Conservation (phyloP, 2,329 filamentous ascomycete genomes). For the Pseudocercospora crystallina region DNA sequence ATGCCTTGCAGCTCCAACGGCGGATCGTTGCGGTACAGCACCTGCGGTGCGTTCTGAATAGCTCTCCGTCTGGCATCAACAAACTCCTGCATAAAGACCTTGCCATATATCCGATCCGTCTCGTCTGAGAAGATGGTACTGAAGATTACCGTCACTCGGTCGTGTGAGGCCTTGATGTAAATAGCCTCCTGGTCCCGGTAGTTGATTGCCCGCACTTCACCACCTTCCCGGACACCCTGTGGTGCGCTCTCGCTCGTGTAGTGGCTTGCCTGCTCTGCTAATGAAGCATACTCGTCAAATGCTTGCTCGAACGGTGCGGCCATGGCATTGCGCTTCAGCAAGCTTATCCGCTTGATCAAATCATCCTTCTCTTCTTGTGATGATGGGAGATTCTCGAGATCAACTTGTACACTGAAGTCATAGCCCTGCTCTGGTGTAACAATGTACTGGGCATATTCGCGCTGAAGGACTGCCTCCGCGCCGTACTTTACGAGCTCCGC, state of each 20-base stretch:
- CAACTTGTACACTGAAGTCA: conserved; percentile 90
- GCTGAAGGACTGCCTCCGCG: conserved; percentile 83
- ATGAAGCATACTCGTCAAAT: conserved; percentile 84
- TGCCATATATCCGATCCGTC: conserved; percentile 94
- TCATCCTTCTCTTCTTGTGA: conserved; percentile 85
- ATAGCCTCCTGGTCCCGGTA: conserved; percentile 99
- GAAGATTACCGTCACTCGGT: conserved; percentile 98
- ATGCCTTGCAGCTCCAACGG: conserved; percentile 87
- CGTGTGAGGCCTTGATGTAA: conserved; percentile 95
- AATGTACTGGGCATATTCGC: conserved; percentile 93
- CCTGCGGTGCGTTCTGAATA: conserved; percentile 97
- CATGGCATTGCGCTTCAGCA: conserved; percentile 98
- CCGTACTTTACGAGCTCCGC: conserved; percentile 89
- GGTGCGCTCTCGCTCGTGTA: conserved; percentile 94
- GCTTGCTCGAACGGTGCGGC: conserved; percentile 97
- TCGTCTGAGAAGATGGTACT: conserved; percentile 97
- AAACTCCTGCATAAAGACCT: conserved; percentile 98
- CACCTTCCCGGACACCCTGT: conserved; percentile 83
- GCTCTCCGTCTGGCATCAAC: conserved; percentile 92
- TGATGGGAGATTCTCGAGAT: conserved; percentile 81
- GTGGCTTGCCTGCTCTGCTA: conserved; percentile 85
- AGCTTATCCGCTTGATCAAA: conserved; percentile 79
- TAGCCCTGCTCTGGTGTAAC: conserved; percentile 84
- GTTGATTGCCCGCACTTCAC: conserved; percentile 92
- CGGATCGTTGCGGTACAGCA: conserved; percentile 91